These are phyloP conservation scores for Alternaria conjuncta DNA, from an alignment of 2,329 filamentous ascomycete species.

Conservation along the genomic window DNA sequence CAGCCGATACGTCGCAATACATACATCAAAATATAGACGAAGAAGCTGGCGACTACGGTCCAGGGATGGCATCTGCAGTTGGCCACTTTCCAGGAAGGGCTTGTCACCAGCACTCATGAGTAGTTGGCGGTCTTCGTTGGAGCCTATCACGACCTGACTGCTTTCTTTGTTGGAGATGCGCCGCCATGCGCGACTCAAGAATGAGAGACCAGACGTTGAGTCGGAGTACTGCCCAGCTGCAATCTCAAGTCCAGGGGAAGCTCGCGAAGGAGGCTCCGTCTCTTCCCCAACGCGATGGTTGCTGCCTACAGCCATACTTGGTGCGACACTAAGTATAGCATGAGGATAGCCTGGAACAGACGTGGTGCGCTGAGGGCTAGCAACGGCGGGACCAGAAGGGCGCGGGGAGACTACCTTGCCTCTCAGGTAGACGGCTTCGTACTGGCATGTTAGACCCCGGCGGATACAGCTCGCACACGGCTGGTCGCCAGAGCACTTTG, in stretches of 20 bases:
- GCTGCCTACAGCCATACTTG: not conserved
- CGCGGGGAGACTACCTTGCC: constrained; percentile 32
- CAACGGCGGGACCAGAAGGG: not conserved
- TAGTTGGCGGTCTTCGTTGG: constrained; percentile 49
- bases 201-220: constrained; percentile 58
- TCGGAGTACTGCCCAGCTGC: constrained; percentile 62
- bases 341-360: not conserved
- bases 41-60: constrained; percentile 46
- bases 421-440: constrained; percentile 33
- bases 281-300: not conserved
- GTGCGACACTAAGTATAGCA: not conserved
- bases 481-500: constrained; percentile 36
- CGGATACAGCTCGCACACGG: constrained; percentile 33
- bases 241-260: constrained; percentile 59
- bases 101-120: constrained; percentile 60
- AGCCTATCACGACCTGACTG: constrained; percentile 26
- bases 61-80: constrained; percentile 27
- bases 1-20: constrained; percentile 64
- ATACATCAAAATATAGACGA: constrained; percentile 63
- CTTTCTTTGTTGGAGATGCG: constrained; percentile 66
- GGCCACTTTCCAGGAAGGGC: constrained; percentile 51
- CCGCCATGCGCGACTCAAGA: constrained; percentile 72
- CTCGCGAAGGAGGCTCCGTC: constrained; percentile 26
- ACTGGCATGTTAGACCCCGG: constrained; percentile 26
- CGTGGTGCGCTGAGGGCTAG: not conserved